Conservation (phyloP, 495 filamentous ascomycete species). For the Recurvomyces mirabilis region DNA sequence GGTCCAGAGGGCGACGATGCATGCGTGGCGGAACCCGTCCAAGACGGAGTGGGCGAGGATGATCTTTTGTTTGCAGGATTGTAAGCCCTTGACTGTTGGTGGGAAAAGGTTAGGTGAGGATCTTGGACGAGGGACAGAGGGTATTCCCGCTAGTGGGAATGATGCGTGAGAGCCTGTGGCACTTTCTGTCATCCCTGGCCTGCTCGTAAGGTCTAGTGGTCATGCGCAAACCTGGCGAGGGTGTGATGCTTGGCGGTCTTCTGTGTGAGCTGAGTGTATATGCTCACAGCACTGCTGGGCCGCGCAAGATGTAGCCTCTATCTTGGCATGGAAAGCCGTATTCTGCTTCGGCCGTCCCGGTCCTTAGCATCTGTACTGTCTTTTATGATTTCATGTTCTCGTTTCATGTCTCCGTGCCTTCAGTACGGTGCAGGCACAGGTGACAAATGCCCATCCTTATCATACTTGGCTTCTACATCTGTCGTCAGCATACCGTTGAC, state of each 20-base stretch:
- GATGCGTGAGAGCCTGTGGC: slow-evolving; percentile 4
- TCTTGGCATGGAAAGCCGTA: too few species aligned
- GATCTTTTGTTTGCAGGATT: slow-evolving; percentile 23
- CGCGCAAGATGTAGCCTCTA: too few species aligned
- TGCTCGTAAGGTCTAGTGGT: too few species aligned
- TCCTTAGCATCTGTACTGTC: too few species aligned
- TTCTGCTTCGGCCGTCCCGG: too few species aligned
- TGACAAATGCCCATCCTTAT: slow-evolving; percentile 32
- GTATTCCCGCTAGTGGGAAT: slow-evolving; percentile 20
- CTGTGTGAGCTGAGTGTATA: too few species aligned
- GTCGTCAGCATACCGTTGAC: not conserved
- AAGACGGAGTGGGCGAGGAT: slow-evolving; percentile 31
- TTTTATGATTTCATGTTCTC: too few species aligned
- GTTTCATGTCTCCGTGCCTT: slow-evolving; percentile 1
- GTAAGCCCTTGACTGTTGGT: slow-evolving; percentile 16
- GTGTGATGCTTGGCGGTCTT: too few species aligned
- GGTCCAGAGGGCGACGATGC: slow-evolving; percentile 58
- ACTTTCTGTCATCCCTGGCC: not conserved
- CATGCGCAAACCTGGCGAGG: too few species aligned
- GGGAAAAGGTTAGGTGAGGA: slow-evolving; percentile 22
- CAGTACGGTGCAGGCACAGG: slow-evolving; percentile 26
- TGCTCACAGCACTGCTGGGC: too few species aligned
- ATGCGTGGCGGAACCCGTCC: slow-evolving; percentile 52
- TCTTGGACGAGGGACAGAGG: slow-evolving; percentile 20
- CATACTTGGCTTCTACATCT: slow-evolving; percentile 32